Percentiles rank a stretch among this genome's conserved stretches.
Evolutionary conservation across 805 yeast species (phyloP).

Genomic region (Wickerhamiella qilinensis): DNA sequence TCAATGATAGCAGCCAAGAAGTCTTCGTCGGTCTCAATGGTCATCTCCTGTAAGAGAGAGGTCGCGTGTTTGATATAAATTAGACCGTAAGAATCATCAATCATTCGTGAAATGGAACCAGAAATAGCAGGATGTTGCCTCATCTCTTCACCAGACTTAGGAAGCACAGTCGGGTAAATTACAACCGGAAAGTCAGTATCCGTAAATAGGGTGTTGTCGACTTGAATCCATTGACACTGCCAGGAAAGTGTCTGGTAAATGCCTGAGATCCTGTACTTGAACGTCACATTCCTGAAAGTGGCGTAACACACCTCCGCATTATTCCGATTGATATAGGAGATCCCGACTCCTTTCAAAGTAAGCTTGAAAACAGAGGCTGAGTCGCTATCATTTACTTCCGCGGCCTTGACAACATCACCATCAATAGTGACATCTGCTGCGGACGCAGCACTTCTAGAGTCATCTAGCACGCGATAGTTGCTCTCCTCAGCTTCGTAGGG

Average conservation of each 20-base stretch:
- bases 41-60: slow-evolving; percentile 70
- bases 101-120: slow-evolving; percentile 65
- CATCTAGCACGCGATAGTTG: slow-evolving; percentile 38
- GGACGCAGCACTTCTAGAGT: neutral
- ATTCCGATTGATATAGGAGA: slow-evolving; percentile 61
- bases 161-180: slow-evolving; percentile 77
- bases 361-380: slow-evolving; percentile 32
- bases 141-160: slow-evolving; percentile 69
- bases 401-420: slow-evolving; percentile 7
- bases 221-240: slow-evolving; percentile 86
- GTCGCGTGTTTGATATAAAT: slow-evolving; percentile 85
- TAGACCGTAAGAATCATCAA: slow-evolving; percentile 85
- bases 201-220: slow-evolving; percentile 83
- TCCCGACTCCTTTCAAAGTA: slow-evolving; percentile 62
- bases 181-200: slow-evolving; percentile 69
- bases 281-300: slow-evolving; percentile 67
- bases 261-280: slow-evolving; percentile 70
- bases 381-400: slow-evolving; percentile 10
- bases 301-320: slow-evolving; percentile 68
- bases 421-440: neutral
- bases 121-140: slow-evolving; percentile 83
- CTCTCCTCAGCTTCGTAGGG: slow-evolving; percentile 68
- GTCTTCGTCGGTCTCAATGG: slow-evolving; percentile 88
- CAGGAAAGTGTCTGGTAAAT: slow-evolving; percentile 63
- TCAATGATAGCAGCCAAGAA: slow-evolving; percentile 70